Evolutionary conservation across 176 grass and related monocot genomes (phyloP).

Genomic region (Echinochloa phyllopogon): DNA sequence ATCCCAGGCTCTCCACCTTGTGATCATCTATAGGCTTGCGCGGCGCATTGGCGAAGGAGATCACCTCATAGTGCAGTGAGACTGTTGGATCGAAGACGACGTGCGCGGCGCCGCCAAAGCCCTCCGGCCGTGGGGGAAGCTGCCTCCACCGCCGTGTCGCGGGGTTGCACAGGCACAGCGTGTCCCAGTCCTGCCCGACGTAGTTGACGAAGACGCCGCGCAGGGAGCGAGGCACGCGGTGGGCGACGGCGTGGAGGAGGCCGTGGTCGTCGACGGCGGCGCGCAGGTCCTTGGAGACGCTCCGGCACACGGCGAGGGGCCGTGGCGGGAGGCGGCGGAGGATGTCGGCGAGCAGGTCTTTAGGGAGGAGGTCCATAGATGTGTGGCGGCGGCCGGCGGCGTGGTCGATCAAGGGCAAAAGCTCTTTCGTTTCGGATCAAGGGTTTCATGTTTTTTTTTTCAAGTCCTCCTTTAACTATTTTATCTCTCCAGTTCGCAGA

Average conservation of each 20-base stretch:
- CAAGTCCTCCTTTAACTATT: no score
- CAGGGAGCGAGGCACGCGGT: not conserved
- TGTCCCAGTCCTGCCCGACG: not conserved
- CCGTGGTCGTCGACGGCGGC: not conserved
- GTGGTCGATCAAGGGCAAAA: not conserved
- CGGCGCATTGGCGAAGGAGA: not conserved
- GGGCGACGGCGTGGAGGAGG: not conserved
- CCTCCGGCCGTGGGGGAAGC: not conserved
- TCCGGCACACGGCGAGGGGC: not conserved
- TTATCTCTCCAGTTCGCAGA: no score
- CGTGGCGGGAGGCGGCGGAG: not conserved
- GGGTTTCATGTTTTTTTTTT: no score
- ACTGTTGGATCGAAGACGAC: not conserved
- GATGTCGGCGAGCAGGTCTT: not conserved
- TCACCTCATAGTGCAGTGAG: not conserved
- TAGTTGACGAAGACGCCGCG: slow-evolving; percentile 14
- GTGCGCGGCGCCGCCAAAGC: not conserved
- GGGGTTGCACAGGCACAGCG: not conserved
- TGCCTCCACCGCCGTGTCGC: not conserved
- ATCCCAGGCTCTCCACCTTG: no score
- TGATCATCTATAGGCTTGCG: not conserved
- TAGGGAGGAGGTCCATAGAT: not conserved
- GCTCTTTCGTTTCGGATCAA: not conserved
- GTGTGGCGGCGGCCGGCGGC: no score
- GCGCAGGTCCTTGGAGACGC: not conserved